Percentiles rank a stretch among this genome's conserved stretches.
Conservation (phyloP, 352 stramenopile genomes). For the Phytophthora pini region DNA sequence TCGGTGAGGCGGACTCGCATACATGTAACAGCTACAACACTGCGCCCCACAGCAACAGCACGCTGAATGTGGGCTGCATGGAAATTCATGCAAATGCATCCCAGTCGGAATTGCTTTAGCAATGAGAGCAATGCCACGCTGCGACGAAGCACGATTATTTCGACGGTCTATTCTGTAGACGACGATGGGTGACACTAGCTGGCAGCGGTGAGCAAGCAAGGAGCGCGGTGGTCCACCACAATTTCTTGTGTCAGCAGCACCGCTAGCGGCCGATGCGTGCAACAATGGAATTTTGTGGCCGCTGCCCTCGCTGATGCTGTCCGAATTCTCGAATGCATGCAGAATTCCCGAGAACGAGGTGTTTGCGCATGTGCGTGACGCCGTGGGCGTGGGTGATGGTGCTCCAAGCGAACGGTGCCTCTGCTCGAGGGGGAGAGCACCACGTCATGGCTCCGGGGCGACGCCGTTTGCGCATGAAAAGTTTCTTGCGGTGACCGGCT, state of each 20-base stretch:
- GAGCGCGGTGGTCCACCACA: neutral
- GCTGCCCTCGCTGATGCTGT: slow-evolving; percentile 8
- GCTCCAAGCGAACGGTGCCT: neutral
- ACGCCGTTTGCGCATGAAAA: slow-evolving; percentile 6
- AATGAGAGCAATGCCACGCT: neutral
- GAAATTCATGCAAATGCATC: too few species aligned
- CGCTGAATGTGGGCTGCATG: too few species aligned
- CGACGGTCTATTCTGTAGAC: slow-evolving; percentile 10
- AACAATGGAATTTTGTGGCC: slow-evolving; percentile 7
- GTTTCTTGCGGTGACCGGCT: slow-evolving; percentile 15
- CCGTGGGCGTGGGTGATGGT: slow-evolving; percentile 7
- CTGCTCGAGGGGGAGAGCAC: neutral
- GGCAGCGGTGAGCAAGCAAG: slow-evolving; percentile 7
- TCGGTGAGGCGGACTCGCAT: too few species aligned
- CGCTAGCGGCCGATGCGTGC: too few species aligned
- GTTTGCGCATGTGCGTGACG: slow-evolving; percentile 25
- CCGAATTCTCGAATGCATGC: slow-evolving; percentile 10
- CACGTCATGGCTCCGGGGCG: slow-evolving; percentile 7
- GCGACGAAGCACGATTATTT: slow-evolving; percentile 1
- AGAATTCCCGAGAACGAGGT: neutral
- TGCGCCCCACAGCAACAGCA: too few species aligned
- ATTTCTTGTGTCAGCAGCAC: slow-evolving; percentile 15
- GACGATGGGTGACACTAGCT: slow-evolving; percentile 17
- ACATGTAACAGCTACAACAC: too few species aligned
- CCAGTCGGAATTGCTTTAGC: too few species aligned